Base-by-base conservation (phyloP, 805 yeast species). In the Scheffersomyces lignosus region DNA sequence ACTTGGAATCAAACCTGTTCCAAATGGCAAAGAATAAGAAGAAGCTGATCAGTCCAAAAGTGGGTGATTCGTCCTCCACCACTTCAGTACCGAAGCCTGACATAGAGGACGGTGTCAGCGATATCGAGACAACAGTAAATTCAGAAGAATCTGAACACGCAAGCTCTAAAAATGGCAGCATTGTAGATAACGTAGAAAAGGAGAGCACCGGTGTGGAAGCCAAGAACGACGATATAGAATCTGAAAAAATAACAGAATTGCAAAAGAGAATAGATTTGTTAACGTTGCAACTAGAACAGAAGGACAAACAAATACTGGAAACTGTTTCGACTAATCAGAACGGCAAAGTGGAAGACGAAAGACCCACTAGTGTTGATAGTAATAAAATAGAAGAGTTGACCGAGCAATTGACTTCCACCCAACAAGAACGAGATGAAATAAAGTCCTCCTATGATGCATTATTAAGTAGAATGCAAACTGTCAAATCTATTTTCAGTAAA, bases 401-500 rank as follows among this genome's bases (percentile, higher is more conserved):
- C 14, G 16, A 28, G 10, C 35, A 37, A 12, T 40, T 54, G n/a
- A 38, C 26, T 6, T 36, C 41, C 7, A 40, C 48, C 2, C 49
- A 47, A 35, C 30, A 27, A 24, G 87, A 82, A 49, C 71, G 83
- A 38, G 82, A 75, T 33, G 71, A 74, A 20, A 69, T 75, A 18
- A 78, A 81, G 47, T 65, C 70, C 1, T 79, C 80, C 44, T 83
- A 84, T 51, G 82, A 83, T 42, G 67, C 75, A 4, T 59, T 86
- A 22, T 58, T 86, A 41, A 77, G 77, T 44, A 73, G 83, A 54
- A 56, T 86, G 13, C 76, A 87, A 1, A 76, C 86, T 2, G 84
- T 85, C 91, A 85, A 83, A 47, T 65, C 81, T 1, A 74, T 85
- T 2, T 85, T 85, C 57, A 62, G 59, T 35, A 84, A 85, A 45